Percentiles rank a stretch among this genome's conserved stretches.
Conservation (phyloP, 2,329 filamentous ascomycete species). For the Nemania abortiva region DNA sequence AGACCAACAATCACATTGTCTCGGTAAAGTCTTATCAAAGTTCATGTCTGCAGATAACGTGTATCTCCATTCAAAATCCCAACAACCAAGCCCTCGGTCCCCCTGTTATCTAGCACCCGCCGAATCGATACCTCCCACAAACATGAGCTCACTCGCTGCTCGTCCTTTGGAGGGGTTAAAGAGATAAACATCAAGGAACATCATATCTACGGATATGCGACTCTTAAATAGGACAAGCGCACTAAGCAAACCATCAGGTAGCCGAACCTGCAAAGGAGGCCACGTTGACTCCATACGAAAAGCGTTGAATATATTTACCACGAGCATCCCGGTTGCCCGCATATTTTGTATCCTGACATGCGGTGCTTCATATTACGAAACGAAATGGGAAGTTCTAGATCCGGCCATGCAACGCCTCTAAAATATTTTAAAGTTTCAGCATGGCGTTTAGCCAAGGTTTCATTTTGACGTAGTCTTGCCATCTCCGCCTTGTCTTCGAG, state of each 20-base stretch:
- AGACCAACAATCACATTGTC: neutral
- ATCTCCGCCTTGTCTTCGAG: neutral
- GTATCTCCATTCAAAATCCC: neutral
- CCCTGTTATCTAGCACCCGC: neutral
- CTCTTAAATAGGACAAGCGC: neutral
- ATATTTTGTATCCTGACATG: neutral
- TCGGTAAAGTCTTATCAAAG: neutral
- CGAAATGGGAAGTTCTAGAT: neutral
- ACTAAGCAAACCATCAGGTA: neutral
- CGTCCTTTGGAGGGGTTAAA: neutral
- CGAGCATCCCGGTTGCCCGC: neutral
- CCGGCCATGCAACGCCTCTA: neutral
- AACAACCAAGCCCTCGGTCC: neutral
- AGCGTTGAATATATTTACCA: neutral
- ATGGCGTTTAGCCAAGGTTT: slow-evolving; percentile 8
- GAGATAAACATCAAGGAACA: neutral
- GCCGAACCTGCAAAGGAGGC: neutral
- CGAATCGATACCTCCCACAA: neutral
- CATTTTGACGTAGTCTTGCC: neutral
- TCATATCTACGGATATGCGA: too few relatives aligned
- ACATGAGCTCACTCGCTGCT: neutral
- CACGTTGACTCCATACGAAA: neutral
- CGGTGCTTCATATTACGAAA: neutral
- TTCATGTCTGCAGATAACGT: neutral
- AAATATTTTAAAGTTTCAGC: neutral